Evolutionary conservation across 805 yeast species (phyloP).

Genomic region (Wickerhamomyces tratensis): DNA sequence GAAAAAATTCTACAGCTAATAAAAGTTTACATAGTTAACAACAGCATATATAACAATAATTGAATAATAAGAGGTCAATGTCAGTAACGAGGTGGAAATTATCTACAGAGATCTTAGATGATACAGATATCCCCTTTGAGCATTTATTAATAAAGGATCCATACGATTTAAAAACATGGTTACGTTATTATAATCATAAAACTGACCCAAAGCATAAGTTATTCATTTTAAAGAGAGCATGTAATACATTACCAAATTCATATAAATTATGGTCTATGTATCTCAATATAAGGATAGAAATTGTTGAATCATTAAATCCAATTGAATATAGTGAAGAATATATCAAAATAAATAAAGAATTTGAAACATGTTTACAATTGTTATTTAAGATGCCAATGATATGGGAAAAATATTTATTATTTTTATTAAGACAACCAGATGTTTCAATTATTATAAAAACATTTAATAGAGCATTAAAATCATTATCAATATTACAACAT

Average conservation of each 20-base stretch:
- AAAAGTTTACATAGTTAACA: too few relatives aligned
- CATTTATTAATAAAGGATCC: slow-evolving; percentile 31
- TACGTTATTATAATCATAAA: slow-evolving; percentile 26
- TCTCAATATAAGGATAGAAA: slow-evolving; percentile 29
- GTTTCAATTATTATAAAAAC: slow-evolving; percentile 29
- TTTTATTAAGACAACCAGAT: slow-evolving; percentile 25
- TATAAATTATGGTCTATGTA: slow-evolving; percentile 47
- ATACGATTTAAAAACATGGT: slow-evolving; percentile 25
- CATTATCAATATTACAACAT: slow-evolving; percentile 44
- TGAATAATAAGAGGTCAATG: background rate
- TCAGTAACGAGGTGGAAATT: background rate
- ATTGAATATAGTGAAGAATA: slow-evolving; percentile 22
- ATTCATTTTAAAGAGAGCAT: slow-evolving; percentile 45
- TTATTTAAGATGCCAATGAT: slow-evolving; percentile 35
- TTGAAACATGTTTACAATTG: slow-evolving; percentile 34
- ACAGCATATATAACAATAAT: too few relatives aligned
- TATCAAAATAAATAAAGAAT: slow-evolving; percentile 29
- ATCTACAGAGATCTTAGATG: background rate
- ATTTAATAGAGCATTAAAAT: slow-evolving; percentile 40
- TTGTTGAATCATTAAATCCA: slow-evolving; percentile 20
- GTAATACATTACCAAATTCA: slow-evolving; percentile 30
- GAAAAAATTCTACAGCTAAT: too few relatives aligned
- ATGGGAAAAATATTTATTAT: slow-evolving; percentile 43
- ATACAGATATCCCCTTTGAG: slow-evolving; percentile 35
- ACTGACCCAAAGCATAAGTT: slow-evolving; percentile 21